Evolutionary conservation across 768 basidiomycete species (phyloP), one percentile per base, ranked within the genome.

Genomic region (Dentipellis sp.): DNA sequence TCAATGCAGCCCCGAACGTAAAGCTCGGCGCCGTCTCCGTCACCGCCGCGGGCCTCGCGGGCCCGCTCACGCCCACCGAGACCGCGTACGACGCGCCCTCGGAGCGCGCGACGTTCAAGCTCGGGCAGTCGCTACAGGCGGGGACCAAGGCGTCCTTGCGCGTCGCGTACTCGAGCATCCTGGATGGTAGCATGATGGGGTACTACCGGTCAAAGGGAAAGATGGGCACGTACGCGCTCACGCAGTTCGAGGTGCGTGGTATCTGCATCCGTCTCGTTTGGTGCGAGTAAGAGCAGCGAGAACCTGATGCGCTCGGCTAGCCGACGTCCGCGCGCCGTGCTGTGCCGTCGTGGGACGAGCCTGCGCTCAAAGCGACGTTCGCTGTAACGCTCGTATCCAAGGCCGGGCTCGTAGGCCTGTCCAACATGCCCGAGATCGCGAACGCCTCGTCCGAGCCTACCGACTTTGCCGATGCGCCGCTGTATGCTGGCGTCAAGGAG

Each of bases 341-440:
- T 7, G 89, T 91, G 68, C 90, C 90, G 23, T 91, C 86, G 73
- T 95, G 91, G 90, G 94, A 97, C 66, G 94, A 97, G 66, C 95
- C 94, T 14, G 76, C 82, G 38, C 75, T 94, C 62, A 97, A 97
- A 68, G 87, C 93, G 0, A 92, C 86, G 2, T 90, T 86, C 66
- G 65, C 78, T 0, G 73, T 93, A 57, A 86, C 84, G 12, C 75
- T 94, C 77, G 77, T 94, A 63, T 90, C 91, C n/a, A 82, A 84
- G 58, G 75, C 72, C 10, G 80, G 82, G 59, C 86, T 88, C 4
- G 81, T 83, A 65, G 88, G 80, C 67, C 73, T 98, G 58, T 86
- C 84, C 73, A 98, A 97, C 72, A 95, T 93, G 90, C 78, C 90
- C 17, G 81, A 77, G 16, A 67, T 75, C 51, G 84, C 90, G 62